Conservation (phyloP, 805 yeast genomes). For the Grigorovia jiainica region DNA sequence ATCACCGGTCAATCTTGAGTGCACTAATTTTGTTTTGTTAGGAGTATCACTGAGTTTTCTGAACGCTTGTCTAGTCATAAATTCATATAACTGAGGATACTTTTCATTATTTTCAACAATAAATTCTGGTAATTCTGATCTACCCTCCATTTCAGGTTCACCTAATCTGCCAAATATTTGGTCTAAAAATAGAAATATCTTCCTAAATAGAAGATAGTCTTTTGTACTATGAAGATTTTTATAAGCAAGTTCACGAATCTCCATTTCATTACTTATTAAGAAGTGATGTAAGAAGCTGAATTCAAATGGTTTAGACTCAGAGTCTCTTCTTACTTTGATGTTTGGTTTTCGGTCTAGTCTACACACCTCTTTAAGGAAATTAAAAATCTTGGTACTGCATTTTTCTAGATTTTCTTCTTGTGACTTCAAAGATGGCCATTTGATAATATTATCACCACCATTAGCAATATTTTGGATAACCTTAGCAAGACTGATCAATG, state of each 20-base stretch:
- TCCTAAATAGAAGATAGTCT: constrained; percentile 15
- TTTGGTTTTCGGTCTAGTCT: constrained; percentile 15
- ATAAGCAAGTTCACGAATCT: constrained; percentile 23
- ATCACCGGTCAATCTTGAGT: constrained; percentile 58
- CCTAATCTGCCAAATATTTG: constrained; percentile 41
- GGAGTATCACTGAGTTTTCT: constrained; percentile 35
- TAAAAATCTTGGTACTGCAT: constrained; percentile 32
- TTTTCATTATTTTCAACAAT: constrained; percentile 41
- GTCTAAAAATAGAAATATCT: constrained; percentile 38
- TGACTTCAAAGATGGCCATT: constrained; percentile 47
- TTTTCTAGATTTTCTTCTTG: constrained; percentile 34
- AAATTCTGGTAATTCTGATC: constrained; percentile 46
- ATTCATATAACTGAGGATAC: constrained; percentile 52
- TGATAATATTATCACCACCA: constrained; percentile 56
- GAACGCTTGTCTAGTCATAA: constrained; percentile 58
- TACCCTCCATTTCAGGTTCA: constrained; percentile 46
- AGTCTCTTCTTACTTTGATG: constrained; percentile 12
- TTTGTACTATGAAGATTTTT: constrained; percentile 10
- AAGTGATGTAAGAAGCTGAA: constrained; percentile 38
- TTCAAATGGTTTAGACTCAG: constrained; percentile 18
- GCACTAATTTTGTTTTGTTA: constrained; percentile 36
- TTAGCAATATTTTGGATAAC: constrained; percentile 82
- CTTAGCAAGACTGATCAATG: constrained; percentile 71
- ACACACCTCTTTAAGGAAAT: constrained; percentile 34
- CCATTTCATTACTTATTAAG: constrained; percentile 41